Conservation (phyloP, 73 alveolate species). For the Tetrahymena elliotti region DNA sequence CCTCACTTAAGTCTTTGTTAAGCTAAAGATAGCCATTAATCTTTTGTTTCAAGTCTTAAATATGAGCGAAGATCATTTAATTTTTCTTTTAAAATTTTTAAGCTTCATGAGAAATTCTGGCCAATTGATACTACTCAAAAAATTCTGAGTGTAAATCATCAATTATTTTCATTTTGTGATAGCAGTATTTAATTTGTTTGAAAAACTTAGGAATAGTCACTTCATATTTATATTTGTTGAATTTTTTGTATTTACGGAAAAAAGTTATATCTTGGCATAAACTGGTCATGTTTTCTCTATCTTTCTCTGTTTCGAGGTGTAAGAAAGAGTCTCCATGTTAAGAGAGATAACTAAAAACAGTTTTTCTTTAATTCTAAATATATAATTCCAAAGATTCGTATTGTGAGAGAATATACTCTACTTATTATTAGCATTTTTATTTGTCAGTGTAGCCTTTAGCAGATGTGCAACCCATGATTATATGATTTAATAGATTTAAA, state of each 20-base stretch:
- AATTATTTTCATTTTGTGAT: background rate
- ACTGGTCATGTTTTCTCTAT: background rate
- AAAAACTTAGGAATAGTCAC: background rate
- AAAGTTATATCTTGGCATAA: background rate
- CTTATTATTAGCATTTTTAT: background rate
- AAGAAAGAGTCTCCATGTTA: background rate
- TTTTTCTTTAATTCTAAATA: background rate
- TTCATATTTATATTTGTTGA: background rate
- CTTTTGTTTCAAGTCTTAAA: background rate
- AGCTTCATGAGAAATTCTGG: background rate
- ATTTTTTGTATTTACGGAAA: background rate
- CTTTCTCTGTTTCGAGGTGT: background rate
- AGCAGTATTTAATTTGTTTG: background rate
- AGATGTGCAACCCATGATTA: background rate
- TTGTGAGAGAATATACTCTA: background rate
- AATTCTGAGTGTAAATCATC: background rate
- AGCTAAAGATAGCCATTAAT: background rate
- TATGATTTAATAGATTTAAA: background rate
- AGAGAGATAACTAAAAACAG: background rate
- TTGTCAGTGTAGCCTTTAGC: background rate
- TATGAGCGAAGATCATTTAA: background rate
- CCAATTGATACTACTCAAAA: background rate
- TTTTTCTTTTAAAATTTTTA: background rate
- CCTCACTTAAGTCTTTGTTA: background rate
- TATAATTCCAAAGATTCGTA: background rate